Evolutionary conservation across 129 eudicot species (phyloP).

Genomic region (Flaveria linearis): DNA sequence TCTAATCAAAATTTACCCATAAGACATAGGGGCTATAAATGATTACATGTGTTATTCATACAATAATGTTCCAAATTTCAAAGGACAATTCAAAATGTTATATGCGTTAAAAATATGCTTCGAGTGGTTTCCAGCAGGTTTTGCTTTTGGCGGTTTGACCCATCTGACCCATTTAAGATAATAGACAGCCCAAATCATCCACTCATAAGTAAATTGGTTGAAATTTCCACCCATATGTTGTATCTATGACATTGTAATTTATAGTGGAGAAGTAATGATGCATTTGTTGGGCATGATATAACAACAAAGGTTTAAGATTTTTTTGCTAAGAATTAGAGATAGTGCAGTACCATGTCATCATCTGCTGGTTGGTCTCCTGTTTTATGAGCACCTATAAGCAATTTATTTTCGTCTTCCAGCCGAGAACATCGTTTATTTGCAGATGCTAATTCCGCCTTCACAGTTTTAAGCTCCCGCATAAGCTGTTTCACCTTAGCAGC

Average conservation of each 20-base stretch:
- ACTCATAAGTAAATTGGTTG: not conserved
- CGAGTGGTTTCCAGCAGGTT: not conserved
- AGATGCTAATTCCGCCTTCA: constrained; percentile 75
- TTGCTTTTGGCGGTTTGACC: not conserved
- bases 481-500: constrained; percentile 84
- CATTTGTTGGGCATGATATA: not conserved
- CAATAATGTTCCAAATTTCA: not conserved
- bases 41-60: not conserved
- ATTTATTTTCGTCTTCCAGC: constrained; percentile 81
- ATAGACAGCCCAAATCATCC: not conserved
- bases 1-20: constrained; percentile 43
- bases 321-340: not conserved
- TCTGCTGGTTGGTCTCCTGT: constrained; percentile 66
- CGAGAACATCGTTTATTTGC: constrained; percentile 68
- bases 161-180: not conserved
- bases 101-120: not conserved
- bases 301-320: not conserved
- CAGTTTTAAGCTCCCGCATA: constrained; percentile 69
- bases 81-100: not conserved
- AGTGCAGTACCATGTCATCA: constrained; percentile 72
- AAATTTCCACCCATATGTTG: not conserved
- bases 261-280: not conserved
- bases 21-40: not conserved
- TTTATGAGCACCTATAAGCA: constrained; percentile 59
- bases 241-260: not conserved